Evolutionary conservation across 2,329 filamentous ascomycete genomes (phyloP), one percentile per base, ranked within the genome.

Genomic region (Penicillium sp.): DNA sequence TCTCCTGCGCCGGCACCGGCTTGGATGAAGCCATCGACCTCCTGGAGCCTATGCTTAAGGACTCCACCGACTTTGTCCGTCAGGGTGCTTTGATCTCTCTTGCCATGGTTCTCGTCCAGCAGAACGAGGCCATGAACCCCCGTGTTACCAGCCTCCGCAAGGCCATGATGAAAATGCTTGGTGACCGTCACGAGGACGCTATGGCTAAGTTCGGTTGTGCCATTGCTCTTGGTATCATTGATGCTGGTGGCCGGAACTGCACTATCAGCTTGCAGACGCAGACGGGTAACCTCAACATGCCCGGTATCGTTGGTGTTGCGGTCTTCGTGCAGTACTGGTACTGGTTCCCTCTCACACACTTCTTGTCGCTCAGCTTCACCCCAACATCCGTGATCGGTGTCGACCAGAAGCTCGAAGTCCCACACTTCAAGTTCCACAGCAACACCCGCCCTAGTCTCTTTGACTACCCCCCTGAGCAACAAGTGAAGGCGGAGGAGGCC

Each of bases 311-410:
- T 18, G 95, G 94, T 65, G 96, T 96, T 87, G 93, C 92, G 29
- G 89, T 99, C 52, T 99, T 99, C 78, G 96, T 92, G 9, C 94
- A 99, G 74, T 99, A 99, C 80, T 99, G 94, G 94, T 99, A 99
- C 80, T 99, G 94, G 94, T 99, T 99, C 85, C 94, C 94, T 58
- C 89, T 97, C 68, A 96, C 94, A 31, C 94, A 99, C 77, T 99
- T 99, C 85, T 76, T 99, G 56, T 95, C 93, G 0, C 82, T 99
- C 59, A 92, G 91, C 69, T 97, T 99, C 77, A 92, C 90, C n/a
- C 94, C 94, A 1, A 99, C 95, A 1, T 89, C 94, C 1, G 89
- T 99, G 69, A 97, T 97, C 66, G 93, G 90, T 58, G 85, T 99
- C 26, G 92, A 99, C 71, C 89, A 95, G 69, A 90, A 97, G 69